Base-by-base conservation (phyloP, 2,329 filamentous ascomycete species). In the Mycogone perniciosa region DNA sequence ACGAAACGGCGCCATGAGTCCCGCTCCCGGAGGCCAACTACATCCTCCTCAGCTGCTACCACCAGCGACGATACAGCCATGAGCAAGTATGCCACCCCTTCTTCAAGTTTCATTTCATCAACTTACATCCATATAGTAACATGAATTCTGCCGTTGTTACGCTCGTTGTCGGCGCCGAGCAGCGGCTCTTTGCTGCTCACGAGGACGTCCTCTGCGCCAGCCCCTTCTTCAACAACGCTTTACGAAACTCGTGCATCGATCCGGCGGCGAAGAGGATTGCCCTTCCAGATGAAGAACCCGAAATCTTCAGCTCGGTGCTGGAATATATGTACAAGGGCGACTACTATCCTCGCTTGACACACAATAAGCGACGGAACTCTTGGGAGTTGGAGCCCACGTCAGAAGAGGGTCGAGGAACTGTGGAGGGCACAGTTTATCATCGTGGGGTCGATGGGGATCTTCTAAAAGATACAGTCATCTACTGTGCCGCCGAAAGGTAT, bases 281-380 rank as follows among this genome's bases (percentile, higher is more conserved):
- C 46, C 80, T 96, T 2, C 86, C 89, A 1, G 83, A 92, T 54
- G 91, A 96, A 68, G 85, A 91, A 60, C 89, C 91, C 20, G 89
- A 95, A 66, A 85, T 95, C 62, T 91, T 96, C 69, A 95, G 89
- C 6, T 90, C 86, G 5, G 79, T 96, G 8, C 82, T 96, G 51
- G 91, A 96, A 66, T 96, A 86, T 60, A 82, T 96, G 51, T 95
- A 95, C 79, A 95, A 95, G 71, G 90, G 90, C 57, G 91, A 96
- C 69, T 96, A 96, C 72, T 91, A 85, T 60, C 90, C 91, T 3
- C 85, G 86, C 13, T 77, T 95, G 27, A 71, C 89, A 51, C 89
- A 89, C 70, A 89, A 92, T 72, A 89, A 90, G 74, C 83, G 85
- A 56, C 80, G 81, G 50, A 84, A 89, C 67, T 84, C 81, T 47